These are phyloP conservation scores for Pholiota conissans DNA, from an alignment of 768 basidiomycete species.

Conservation along the genomic window DNA sequence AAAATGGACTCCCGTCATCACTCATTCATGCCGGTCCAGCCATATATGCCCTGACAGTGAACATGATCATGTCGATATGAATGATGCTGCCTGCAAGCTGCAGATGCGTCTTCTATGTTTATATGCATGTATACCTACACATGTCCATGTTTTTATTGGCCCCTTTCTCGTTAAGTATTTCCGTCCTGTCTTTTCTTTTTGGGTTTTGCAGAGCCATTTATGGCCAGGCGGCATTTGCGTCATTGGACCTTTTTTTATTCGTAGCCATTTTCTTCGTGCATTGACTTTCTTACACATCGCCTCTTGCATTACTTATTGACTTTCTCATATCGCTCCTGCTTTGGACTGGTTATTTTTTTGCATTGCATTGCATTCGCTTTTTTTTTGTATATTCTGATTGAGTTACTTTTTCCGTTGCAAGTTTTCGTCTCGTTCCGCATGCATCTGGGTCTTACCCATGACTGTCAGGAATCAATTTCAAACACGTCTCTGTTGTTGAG, in stretches of 20 bases:
- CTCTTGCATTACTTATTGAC: conserved; percentile 7
- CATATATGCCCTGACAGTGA: conserved; percentile 2
- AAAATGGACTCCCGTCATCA: background rate
- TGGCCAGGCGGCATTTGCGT: conserved; percentile 1
- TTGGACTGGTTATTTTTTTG: conserved; percentile 24
- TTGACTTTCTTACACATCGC: conserved; percentile 5
- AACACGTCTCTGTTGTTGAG: conserved; percentile 5
- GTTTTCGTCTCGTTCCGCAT: background rate
- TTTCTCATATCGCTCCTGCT: conserved; percentile 8
- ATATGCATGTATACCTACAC: conserved; percentile 8
- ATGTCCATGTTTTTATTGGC: conserved; percentile 6
- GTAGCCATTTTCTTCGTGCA: conserved; percentile 5
- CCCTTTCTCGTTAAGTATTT: conserved; percentile 10
- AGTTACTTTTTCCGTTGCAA: conserved; percentile 15
- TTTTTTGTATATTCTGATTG: conserved; percentile 19
- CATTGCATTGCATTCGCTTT: conserved; percentile 2
- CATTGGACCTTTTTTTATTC: conserved; percentile 19
- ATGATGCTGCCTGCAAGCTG: background rate
- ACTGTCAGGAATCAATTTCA: background rate
- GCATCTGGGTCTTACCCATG: background rate
- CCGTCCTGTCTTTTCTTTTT: conserved; percentile 8
- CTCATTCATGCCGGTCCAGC: conserved; percentile 6
- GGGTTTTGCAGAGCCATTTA: conserved; percentile 7
- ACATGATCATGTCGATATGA: conserved; percentile 7
- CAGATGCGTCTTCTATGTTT: conserved; percentile 6